Percentiles rank a stretch among this genome's conserved stretches.
Evolutionary conservation across 768 basidiomycete genomes (phyloP).

Genomic region (Termitomyces eurrhizus): DNA sequence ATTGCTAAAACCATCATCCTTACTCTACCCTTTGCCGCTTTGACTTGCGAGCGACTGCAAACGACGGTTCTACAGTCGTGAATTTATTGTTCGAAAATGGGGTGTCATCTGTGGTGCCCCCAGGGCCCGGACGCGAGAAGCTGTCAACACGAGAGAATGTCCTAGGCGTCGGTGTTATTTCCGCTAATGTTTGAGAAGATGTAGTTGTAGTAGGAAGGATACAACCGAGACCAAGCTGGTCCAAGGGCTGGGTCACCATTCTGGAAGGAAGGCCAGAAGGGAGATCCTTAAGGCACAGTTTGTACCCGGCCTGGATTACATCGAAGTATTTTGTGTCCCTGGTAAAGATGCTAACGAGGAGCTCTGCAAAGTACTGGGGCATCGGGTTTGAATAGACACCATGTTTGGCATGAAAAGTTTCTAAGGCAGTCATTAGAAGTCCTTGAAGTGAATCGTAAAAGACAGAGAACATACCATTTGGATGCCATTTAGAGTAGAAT

Average conservation of each 20-base stretch:
- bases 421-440: no score
- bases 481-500: not conserved
- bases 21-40: not conserved
- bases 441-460: no score
- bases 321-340: constrained; percentile 55
- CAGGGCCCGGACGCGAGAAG: constrained; percentile 19
- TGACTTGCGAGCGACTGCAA: constrained; percentile 19
- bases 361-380: no score
- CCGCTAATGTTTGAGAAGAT: not conserved
- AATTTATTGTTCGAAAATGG: not conserved
- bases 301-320: constrained; percentile 65
- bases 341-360: constrained; percentile 32
- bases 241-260: not conserved
- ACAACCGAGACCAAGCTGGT: not conserved
- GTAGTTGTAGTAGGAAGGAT: not conserved
- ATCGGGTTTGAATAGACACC: no score
- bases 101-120: constrained; percentile 14
- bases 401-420: no score
- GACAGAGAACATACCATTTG: not conserved
- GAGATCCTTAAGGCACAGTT: not conserved
- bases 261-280: not conserved
- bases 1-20: not conserved
- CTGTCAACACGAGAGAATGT: constrained; percentile 21
- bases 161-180: constrained; percentile 8
- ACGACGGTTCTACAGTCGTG: constrained; percentile 39